Base-by-base conservation (phyloP, 2,329 filamentous ascomycete genomes). In the Xylaria sp. region DNA sequence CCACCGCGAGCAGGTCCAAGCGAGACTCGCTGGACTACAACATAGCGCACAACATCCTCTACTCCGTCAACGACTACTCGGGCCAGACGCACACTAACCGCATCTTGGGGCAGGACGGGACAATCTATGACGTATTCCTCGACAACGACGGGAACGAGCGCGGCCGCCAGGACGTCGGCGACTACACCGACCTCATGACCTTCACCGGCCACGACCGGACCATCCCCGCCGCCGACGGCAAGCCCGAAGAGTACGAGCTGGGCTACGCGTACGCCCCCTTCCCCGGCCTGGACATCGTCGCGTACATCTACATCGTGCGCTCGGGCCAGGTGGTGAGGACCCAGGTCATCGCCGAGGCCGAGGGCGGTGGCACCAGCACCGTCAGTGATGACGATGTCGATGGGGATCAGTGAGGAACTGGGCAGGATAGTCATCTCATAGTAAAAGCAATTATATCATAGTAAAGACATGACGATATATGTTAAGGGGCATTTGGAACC, bases 51-150 rank as follows among this genome's bases (percentile, higher is more conserved):
- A 83, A 83, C 65, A 80, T 86, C 55, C 76, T 87, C 29, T 86
- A 83, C 70, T 82, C 79, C 22, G 68, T 84, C 66, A 85, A 85
- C 70, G 78, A 86, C 72, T 86, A 84, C 66, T 73, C 72, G 13
- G 81, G 82, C 17, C 75, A 79, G 54, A 75, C 72, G 37, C 79
- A 82, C 69, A 84, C 79, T 34, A 85, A 86, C 66, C 78, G 81
- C 39, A 69, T 84, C 6, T 71, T 85, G 6, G 76, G 74, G 4
- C 82, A 84, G 67, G 78, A 80, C 58, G 82, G 82, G 39, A 76
- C 73, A 52, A 76, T 85, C 44, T 73, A 80, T 50, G 81, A 85
- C 59, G 72, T 81, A 57, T 76, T 66, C 39, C 73, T 85, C 4
- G 76, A 84, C 66, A 84, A 85, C 61, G 67, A 77, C 56, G 82